Conservation (phyloP, 352 stramenopile species). For the Phytopythium aichiense region DNA sequence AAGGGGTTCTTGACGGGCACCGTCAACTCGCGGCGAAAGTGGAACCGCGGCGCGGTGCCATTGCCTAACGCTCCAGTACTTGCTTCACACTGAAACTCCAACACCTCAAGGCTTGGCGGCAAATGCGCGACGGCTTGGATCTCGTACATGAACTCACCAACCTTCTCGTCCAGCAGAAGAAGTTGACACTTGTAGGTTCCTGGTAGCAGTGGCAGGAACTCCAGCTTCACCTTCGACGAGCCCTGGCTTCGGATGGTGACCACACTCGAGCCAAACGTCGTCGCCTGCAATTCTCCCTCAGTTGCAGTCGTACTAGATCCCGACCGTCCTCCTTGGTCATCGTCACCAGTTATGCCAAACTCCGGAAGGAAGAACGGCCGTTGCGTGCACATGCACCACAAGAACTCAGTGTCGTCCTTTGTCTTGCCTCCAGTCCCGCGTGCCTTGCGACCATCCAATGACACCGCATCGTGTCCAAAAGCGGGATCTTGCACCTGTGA, state of each 20-base stretch:
- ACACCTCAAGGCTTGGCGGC: slow-evolving; percentile 62
- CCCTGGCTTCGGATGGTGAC: slow-evolving; percentile 42
- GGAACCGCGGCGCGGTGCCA: slow-evolving; percentile 16
- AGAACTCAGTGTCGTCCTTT: slow-evolving; percentile 37
- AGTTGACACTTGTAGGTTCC: slow-evolving; percentile 90
- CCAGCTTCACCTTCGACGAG: slow-evolving; percentile 69
- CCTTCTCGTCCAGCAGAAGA: slow-evolving; percentile 88
- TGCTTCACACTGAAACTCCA: slow-evolving; percentile 80
- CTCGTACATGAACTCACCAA: slow-evolving; percentile 94
- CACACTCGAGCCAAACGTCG: slow-evolving; percentile 1
- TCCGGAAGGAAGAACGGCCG: slow-evolving; percentile 76
- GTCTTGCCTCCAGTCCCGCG: not conserved
- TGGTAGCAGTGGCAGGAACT: slow-evolving; percentile 87
- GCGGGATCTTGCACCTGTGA: not conserved
- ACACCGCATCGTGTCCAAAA: not conserved
- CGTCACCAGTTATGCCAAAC: slow-evolving; percentile 27
- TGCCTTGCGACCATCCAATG: not conserved
- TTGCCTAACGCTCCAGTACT: slow-evolving; percentile 6
- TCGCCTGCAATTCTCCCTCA: slow-evolving; percentile 1
- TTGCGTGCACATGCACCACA: slow-evolving; percentile 64
- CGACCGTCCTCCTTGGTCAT: not conserved
- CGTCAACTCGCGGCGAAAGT: slow-evolving; percentile 72
- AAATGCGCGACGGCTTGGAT: slow-evolving; percentile 79
- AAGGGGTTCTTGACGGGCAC: slow-evolving; percentile 78
- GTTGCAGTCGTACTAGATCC: not conserved